Evolutionary conservation across 169 alveolate genomes (phyloP), one percentile per base, ranked within the genome.

Genomic region (Plasmodium knowlesi): DNA sequence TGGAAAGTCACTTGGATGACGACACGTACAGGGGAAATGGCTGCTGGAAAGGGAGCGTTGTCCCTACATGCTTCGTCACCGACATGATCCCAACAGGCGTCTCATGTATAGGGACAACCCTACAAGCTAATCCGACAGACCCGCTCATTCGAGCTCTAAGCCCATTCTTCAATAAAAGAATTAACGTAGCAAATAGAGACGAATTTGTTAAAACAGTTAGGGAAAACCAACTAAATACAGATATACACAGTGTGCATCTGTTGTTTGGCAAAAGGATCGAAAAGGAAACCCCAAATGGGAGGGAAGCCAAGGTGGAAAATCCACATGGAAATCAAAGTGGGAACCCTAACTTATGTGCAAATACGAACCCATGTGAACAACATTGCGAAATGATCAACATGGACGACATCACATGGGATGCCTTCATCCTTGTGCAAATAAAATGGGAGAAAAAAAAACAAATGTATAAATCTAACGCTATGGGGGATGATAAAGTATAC

Each of bases 341-440:
- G 37, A 67, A 50, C 61, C 61, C 61, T 1, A 50, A 50, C 6
- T 3, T 50, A 8, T 50, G 76, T 67, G 14, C 14, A 67, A 67
- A 37, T 25, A 28, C 5, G 12, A 28, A 67, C 76, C 76, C 76
- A 67, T 2, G n/a, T 37, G 76, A 71, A n/a, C 19, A 12, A 28
- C 19, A 22, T 30, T 25, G 14, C 83, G 53, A 70, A 84, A 71
- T 30, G 32, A 54, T 70, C 34, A 25, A 19, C 41, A 72, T 84
- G 53, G 83, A 84, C 2, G 83, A 84, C 19, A 71, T 84, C 14
- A 70, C 78, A 14, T 84, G 79, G 57, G 92, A 84, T 4, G 54
- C 46, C 16, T 84, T 84, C 46, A 57, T 84, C 16, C 57, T 84
- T 34, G 46, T 84, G 6, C 43, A 84, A 71, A 25, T 84, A 30